These are phyloP conservation scores for Claviceps purpurea DNA, from an alignment of 2,329 filamentous ascomycete species.

Conservation along the genomic window DNA sequence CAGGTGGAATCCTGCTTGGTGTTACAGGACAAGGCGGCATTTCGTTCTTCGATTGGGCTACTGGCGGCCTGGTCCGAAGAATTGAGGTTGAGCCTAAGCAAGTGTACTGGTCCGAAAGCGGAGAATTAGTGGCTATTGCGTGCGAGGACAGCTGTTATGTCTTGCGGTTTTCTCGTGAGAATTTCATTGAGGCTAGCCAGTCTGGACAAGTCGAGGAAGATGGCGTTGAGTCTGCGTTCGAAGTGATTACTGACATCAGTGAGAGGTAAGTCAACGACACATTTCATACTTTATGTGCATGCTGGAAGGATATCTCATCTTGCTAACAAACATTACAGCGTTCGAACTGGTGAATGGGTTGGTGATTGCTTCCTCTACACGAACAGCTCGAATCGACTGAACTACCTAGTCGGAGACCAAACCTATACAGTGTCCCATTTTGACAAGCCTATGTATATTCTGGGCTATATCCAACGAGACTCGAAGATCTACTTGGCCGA, in stretches of 20 bases:
- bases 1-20: constrained; percentile 79
- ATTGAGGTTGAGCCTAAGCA: constrained; percentile 67
- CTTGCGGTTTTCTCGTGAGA: constrained; percentile 78
- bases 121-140: constrained; percentile 81
- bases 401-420: constrained; percentile 95
- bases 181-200: constrained; percentile 73
- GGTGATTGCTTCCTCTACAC: constrained; percentile 99
- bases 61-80: constrained; percentile 73
- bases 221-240: constrained; percentile 90
- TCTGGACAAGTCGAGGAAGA: constrained; percentile 73
- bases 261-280: constrained; percentile 47
- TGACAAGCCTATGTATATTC: constrained; percentile 85
- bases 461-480: constrained; percentile 91
- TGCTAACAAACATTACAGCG: constrained; percentile 32
- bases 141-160: constrained; percentile 96
- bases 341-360: constrained; percentile 93
- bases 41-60: constrained; percentile 93
- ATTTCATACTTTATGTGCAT: not conserved
- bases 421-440: constrained; percentile 97
- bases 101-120: constrained; percentile 96
- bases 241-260: constrained; percentile 89
- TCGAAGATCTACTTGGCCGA: constrained; percentile 91
- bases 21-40: constrained; percentile 92
- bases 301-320: not conserved
- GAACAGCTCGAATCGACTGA: constrained; percentile 88